Base-by-base conservation (phyloP, 2,329 filamentous ascomycete genomes). In the Venturia oleaginea region DNA sequence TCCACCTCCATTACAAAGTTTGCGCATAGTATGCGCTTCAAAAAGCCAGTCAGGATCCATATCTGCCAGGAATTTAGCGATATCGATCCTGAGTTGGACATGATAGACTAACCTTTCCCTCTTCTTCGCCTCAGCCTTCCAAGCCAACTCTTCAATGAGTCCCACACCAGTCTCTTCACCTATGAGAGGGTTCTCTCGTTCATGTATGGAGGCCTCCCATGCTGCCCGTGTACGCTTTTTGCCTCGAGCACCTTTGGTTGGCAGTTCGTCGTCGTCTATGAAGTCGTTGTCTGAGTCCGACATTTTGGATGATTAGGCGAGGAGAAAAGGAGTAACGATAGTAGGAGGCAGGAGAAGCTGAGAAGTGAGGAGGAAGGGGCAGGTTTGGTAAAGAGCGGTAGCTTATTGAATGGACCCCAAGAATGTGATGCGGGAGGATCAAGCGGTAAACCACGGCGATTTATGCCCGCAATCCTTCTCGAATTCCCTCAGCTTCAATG, bases 41-140 rank as follows among this genome's bases (percentile, higher is more conserved):
- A 27, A 10, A 37, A 59, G 27, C 55, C 46, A 24, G 2, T 15
- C 46, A 51, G 22, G 46, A 51, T 51, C 46, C 46, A 51, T 51
- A 51, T 51, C 46, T 38, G 38, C 55, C 34, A 22, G 55, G 30
- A 34, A 27, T 37, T 59, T 59, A 42, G 34, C 55, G 55, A 42
- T 42, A 42, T 37, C 55, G 38, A 59, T 42, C 55, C 38, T 59
- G 34, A 27, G 1, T 3, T 11, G 4, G 24, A 37, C 6, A 13
- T 6, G 19, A 15, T 27, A 22, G 7, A 64, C 75, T 72, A 74
- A 86, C 84, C 85, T 81, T 73, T 86, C 87, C 66, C 92, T 86
- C 80, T 95, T 95, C 73, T 90, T 86, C 27, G 91, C 90, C 75
- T 96, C 91, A 60, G 92, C 82, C 37, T 89, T 76, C 27, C 88